These are phyloP conservation scores for Astrothelium subdiscretum DNA, from an alignment of 495 filamentous ascomycete genomes.

Conservation along the genomic window DNA sequence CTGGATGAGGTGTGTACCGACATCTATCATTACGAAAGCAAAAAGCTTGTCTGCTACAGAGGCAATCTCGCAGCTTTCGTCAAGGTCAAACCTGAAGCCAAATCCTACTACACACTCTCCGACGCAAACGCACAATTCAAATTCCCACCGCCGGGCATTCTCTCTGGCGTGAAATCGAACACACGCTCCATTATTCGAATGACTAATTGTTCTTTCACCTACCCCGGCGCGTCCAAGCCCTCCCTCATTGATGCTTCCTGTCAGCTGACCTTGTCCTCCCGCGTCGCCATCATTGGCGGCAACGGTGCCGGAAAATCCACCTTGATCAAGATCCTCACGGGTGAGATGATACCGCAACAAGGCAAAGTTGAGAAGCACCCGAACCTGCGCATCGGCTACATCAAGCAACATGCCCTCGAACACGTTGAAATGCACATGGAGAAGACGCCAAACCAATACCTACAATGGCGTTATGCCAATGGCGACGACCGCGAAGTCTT, in stretches of 20 bases:
- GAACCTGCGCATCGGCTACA: constrained; percentile 96
- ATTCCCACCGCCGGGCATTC: constrained; percentile 89
- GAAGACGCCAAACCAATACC: constrained; percentile 96
- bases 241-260: constrained; percentile 80
- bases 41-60: constrained; percentile 91
- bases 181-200: constrained; percentile 93
- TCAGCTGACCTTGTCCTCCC: constrained; percentile 76
- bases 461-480: constrained; percentile 96
- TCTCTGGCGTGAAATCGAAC: constrained; percentile 86
- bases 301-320: constrained; percentile 99
- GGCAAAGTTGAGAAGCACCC: constrained; percentile 97
- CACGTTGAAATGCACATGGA: constrained; percentile 99
- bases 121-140: constrained; percentile 88
- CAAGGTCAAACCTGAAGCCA: constrained; percentile 84
- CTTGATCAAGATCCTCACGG: constrained; percentile 95
- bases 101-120: constrained; percentile 96
- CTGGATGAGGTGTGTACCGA: constrained; percentile 95
- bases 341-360: constrained; percentile 73
- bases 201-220: constrained; percentile 81
- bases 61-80: constrained; percentile 93
- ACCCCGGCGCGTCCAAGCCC: constrained; percentile 74
- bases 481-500: constrained; percentile 94
- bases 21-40: constrained; percentile 97
- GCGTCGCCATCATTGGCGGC: constrained; percentile 88
- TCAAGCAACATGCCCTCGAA: constrained; percentile 98